A percentile compares a stretch with the other conserved stretches of the same genome.
phyloP scores from a whole-genome alignment of 495 filamentous ascomycete genomes.

The Penicillium odoratum region DNA sequence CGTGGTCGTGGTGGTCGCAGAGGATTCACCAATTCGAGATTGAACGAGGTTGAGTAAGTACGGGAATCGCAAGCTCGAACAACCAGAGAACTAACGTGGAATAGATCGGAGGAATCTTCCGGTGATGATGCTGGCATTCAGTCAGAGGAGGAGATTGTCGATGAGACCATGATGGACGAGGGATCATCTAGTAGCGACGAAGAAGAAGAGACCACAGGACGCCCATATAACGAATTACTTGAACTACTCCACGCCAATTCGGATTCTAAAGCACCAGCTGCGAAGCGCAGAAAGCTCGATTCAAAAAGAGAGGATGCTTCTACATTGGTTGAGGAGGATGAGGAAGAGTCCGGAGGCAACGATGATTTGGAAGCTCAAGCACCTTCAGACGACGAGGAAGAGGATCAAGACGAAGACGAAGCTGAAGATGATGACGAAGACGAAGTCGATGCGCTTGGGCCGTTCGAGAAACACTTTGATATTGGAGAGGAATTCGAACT shows the following conservation, averaged over 20 bases:
- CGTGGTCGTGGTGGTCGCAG: conserved; percentile 25
- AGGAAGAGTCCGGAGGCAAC: conserved; percentile 29
- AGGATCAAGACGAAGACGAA: conserved; percentile 18
- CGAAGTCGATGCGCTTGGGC: conserved; percentile 54
- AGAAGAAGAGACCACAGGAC: conserved; percentile 43
- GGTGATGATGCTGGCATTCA: conserved; percentile 24
- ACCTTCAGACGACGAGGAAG: conserved; percentile 48
- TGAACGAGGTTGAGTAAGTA: conserved; percentile 44
- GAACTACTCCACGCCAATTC: conserved; percentile 54
- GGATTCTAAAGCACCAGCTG: conserved; percentile 54
- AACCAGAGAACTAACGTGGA: conserved; percentile 12
- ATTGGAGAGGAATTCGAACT: conserved; percentile 58
- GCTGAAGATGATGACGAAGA: conserved; percentile 42
- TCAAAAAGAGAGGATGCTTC: conserved; percentile 12
- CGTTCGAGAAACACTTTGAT: conserved; percentile 79
- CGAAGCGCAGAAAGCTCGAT: conserved; percentile 66
- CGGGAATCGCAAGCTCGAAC: neutral
- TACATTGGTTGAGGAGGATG: conserved; percentile 17
- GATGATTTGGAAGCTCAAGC: conserved; percentile 37
- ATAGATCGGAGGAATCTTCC: conserved; percentile 39
- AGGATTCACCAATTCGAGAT: conserved; percentile 39
- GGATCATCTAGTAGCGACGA: conserved; percentile 49
- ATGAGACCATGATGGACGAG: conserved; percentile 33
- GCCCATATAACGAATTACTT: conserved; percentile 66
- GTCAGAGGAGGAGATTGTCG: conserved; percentile 25